Percentiles rank a stretch among this genome's conserved stretches.
These are phyloP conservation scores for Saussurea involucrata DNA, from an alignment of 129 eudicot species.

Conservation along the genomic window DNA sequence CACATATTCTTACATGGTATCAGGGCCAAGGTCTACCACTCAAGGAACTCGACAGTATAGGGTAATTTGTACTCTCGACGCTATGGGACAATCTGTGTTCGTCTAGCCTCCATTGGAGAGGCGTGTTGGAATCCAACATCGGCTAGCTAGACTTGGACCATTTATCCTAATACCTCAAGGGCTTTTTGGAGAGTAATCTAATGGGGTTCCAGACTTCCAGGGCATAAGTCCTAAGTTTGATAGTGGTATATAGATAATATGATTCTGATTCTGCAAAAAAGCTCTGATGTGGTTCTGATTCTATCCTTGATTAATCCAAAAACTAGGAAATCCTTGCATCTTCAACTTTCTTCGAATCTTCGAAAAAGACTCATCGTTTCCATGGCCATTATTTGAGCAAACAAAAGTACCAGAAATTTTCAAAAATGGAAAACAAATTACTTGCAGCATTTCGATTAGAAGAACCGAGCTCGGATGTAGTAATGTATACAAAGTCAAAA, in stretches of 20 bases:
- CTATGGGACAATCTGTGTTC: too few relatives aligned
- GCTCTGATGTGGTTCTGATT: background rate
- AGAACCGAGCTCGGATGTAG: background rate
- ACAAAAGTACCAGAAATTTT: background rate
- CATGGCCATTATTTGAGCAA: background rate
- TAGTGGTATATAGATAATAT: background rate
- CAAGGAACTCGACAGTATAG: background rate
- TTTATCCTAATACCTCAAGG: too few relatives aligned
- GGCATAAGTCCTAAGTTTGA: background rate
- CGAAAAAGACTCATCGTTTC: background rate
- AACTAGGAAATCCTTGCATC: background rate
- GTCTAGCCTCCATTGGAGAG: too few relatives aligned
- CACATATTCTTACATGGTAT: background rate
- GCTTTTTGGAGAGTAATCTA: too few relatives aligned
- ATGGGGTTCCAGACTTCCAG: too few relatives aligned
- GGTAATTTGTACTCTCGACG: too few relatives aligned
- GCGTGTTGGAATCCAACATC: too few relatives aligned
- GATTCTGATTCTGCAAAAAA: background rate
- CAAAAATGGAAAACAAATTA: background rate
- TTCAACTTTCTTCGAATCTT: constrained; percentile 2
- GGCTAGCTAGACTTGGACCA: too few relatives aligned
- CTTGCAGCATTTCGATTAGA: background rate
- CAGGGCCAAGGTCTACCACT: background rate
- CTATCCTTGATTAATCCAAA: background rate
- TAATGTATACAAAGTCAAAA: constrained; percentile 12